Percentiles rank a stretch among this genome's conserved stretches.
These are phyloP conservation scores for Ceratocystis diversiconidia DNA, from an alignment of 2,329 filamentous ascomycete genomes.

Conservation along the genomic window DNA sequence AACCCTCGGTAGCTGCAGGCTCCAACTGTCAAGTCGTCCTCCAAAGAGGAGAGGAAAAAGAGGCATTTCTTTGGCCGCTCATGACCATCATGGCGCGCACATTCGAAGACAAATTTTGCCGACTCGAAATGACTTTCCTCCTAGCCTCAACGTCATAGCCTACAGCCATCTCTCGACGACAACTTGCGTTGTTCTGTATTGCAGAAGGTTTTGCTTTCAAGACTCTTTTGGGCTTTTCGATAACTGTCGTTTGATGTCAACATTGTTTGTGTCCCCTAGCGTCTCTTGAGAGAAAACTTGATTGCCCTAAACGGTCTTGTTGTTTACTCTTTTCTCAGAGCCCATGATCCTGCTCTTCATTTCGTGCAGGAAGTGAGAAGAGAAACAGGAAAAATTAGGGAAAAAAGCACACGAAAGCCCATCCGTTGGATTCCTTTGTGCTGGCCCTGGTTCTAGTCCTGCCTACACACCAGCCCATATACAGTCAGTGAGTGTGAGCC, in stretches of 20 bases:
- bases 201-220: no score
- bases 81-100: neutral
- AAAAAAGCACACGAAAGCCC: neutral
- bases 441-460: neutral
- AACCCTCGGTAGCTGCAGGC: constrained; percentile 1
- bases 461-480: constrained; percentile 3
- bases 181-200: no score
- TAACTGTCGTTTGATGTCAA: neutral
- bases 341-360: neutral
- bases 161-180: neutral
- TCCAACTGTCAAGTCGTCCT: neutral
- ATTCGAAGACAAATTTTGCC: neutral
- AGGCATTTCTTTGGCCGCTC: neutral
- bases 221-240: neutral
- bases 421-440: neutral
- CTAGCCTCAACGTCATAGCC: neutral
- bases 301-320: neutral
- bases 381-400: neutral
- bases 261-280: neutral
- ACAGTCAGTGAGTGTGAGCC: neutral
- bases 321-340: constrained; percentile 5
- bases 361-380: neutral
- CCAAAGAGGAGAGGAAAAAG: neutral
- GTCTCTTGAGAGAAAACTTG: neutral
- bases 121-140: neutral